A percentile compares a stretch with the other conserved stretches of the same genome.
These are phyloP conservation scores for Colletotrichum musae DNA, from an alignment of 2,329 filamentous ascomycete species.

Conservation along the genomic window DNA sequence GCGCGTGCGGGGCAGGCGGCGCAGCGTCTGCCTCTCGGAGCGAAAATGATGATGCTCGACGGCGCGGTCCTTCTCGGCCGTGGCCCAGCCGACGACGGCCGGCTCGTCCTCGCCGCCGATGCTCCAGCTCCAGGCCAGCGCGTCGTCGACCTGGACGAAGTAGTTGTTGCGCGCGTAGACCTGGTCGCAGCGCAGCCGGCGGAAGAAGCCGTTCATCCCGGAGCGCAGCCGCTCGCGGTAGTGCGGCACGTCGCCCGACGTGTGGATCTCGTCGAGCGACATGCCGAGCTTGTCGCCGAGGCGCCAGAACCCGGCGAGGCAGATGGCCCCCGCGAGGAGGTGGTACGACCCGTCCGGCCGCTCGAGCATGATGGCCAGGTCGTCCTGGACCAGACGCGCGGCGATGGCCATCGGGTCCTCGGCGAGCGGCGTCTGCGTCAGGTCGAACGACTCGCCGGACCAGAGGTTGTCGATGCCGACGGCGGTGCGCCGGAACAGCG, in stretches of 20 bases:
- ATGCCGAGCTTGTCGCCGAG: conserved; percentile 86
- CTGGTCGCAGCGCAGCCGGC: conserved; percentile 76
- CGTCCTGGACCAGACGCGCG: conserved; percentile 83
- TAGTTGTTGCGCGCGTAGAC: conserved; percentile 82
- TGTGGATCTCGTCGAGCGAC: conserved; percentile 85
- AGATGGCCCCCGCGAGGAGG: conserved; percentile 81
- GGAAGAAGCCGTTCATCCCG: conserved; percentile 87
- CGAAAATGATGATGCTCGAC: conserved; percentile 84
- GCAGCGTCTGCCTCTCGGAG: conserved; percentile 80
- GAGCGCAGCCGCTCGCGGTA: conserved; percentile 80
- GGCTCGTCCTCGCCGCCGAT: conserved; percentile 81
- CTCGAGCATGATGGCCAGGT: conserved; percentile 88
- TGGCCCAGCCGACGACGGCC: conserved; percentile 79
- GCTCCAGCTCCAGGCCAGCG: conserved; percentile 80
- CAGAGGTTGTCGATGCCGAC: conserved; percentile 79
- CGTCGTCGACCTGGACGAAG: conserved; percentile 88
- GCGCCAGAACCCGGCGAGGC: conserved; percentile 88
- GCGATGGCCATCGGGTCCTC: conserved; percentile 86
- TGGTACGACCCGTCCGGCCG: conserved; percentile 83
- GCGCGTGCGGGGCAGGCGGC: conserved; percentile 71
- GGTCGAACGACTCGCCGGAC: conserved; percentile 81
- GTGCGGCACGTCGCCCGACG: conserved; percentile 80
- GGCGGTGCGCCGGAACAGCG: conserved; percentile 74
- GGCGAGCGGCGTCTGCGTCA: conserved; percentile 71
- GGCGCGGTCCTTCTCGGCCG: conserved; percentile 80